Conservation (phyloP, 2,329 filamentous ascomycete genomes). For the Pseudogymnoascus sp. region DNA sequence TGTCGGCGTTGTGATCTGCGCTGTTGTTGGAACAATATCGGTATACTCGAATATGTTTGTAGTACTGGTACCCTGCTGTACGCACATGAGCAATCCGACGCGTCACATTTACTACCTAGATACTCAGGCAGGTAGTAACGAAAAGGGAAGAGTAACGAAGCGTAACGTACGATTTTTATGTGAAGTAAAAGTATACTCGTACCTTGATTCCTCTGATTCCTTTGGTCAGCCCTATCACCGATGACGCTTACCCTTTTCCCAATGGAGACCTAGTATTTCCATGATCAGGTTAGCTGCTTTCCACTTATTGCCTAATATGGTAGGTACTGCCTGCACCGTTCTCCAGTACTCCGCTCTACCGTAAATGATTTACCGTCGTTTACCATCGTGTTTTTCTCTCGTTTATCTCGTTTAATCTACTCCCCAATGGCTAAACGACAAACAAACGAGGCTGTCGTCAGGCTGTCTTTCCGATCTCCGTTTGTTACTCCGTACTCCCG, state of each 20-base stretch:
- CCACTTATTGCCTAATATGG: not conserved
- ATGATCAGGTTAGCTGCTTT: not conserved
- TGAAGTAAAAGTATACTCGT: not conserved
- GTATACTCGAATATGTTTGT: not conserved
- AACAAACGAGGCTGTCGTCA: conserved; percentile 1
- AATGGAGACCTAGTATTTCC: not conserved
- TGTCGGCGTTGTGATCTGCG: not conserved
- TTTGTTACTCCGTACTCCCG: not conserved
- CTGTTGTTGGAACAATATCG: not conserved
- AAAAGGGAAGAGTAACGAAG: not conserved
- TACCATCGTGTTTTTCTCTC: not conserved
- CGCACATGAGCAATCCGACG: not conserved
- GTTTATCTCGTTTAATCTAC: not conserved
- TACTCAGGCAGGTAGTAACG: too few species aligned
- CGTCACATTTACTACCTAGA: not conserved
- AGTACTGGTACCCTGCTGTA: not conserved
- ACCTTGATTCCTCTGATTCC: not conserved
- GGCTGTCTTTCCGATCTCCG: not conserved
- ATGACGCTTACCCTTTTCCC: not conserved
- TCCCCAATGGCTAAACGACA: not conserved
- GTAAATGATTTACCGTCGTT: not conserved
- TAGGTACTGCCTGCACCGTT: not conserved
- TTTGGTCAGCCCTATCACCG: not conserved
- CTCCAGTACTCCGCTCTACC: not conserved
- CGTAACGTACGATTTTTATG: not conserved